Percentiles rank a stretch among this genome's conserved stretches.
Conservation (phyloP, 225 moss, liverwort and hornwort species). For the Physcomitrium patens region DNA sequence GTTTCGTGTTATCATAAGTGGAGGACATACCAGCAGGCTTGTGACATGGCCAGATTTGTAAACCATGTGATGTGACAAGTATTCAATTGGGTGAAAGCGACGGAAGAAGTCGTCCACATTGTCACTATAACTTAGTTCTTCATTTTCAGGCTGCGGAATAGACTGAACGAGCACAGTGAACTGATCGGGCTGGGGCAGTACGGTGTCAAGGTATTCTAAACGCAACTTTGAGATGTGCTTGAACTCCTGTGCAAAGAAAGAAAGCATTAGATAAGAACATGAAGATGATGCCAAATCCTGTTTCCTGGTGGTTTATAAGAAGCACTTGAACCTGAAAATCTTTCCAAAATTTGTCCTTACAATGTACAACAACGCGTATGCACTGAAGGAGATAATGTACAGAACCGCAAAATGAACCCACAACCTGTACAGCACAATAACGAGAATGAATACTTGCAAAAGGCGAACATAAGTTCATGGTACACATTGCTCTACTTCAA, state of each 20-base stretch:
- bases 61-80: conserved; percentile 83
- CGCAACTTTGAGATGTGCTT: conserved; percentile 58
- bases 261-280: not conserved
- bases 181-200: conserved; percentile 81
- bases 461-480: not conserved
- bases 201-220: conserved; percentile 48
- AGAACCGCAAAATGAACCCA: conserved; percentile 88
- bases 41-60: conserved; percentile 58
- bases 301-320: not conserved
- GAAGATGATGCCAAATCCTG: not conserved
- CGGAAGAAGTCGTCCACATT: conserved; percentile 79
- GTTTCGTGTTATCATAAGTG: not conserved
- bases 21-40: conserved; percentile 61
- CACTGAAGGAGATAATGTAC: conserved; percentile 74
- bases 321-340: conserved; percentile 18
- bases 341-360: conserved; percentile 39
- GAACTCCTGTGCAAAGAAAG: conserved; percentile 55
- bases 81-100: conserved; percentile 63
- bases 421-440: conserved; percentile 52
- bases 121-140: conserved; percentile 65
- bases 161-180: conserved; percentile 85
- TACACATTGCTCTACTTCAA: not conserved
- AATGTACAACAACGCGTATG: conserved; percentile 67
- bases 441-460: conserved; percentile 10
- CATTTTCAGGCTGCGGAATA: conserved; percentile 63